Evolutionary conservation across 257 asterid species (phyloP).

Genomic region (Leonotis leonurus): DNA sequence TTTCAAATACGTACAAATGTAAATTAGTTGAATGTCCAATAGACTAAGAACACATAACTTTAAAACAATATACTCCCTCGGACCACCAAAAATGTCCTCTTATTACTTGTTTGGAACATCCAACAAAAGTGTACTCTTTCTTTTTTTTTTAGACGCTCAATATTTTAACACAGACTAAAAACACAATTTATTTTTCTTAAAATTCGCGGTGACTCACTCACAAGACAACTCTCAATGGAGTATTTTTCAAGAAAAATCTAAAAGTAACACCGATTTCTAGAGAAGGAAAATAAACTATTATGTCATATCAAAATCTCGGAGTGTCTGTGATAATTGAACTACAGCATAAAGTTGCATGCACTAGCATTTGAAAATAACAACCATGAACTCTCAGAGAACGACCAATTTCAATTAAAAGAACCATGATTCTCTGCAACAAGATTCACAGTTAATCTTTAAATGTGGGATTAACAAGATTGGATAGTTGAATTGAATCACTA

Average conservation of each 20-base stretch:
- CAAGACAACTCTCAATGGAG: too few relatives aligned
- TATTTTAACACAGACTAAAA: too few relatives aligned
- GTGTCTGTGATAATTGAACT: background rate
- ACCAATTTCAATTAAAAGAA: background rate
- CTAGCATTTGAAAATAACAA: background rate
- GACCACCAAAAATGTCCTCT: too few relatives aligned
- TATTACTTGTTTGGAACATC: too few relatives aligned
- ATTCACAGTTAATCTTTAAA: conserved; percentile 1
- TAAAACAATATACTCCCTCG: background rate
- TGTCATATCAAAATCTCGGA: background rate
- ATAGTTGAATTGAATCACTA: conserved; percentile 2
- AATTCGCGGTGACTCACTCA: too few relatives aligned
- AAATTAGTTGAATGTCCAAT: background rate
- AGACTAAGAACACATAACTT: background rate
- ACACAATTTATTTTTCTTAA: too few relatives aligned
- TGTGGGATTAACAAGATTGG: too few relatives aligned
- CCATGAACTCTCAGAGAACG: background rate
- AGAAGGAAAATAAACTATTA: background rate
- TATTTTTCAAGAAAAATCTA: background rate
- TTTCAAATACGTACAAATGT: background rate
- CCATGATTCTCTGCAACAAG: background rate
- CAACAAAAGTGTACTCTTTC: too few relatives aligned
- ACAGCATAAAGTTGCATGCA: background rate
- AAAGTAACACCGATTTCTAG: background rate
- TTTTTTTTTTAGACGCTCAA: too few relatives aligned